Conservation (phyloP, 129 eudicot genomes). For the Tagetes erecta region DNA sequence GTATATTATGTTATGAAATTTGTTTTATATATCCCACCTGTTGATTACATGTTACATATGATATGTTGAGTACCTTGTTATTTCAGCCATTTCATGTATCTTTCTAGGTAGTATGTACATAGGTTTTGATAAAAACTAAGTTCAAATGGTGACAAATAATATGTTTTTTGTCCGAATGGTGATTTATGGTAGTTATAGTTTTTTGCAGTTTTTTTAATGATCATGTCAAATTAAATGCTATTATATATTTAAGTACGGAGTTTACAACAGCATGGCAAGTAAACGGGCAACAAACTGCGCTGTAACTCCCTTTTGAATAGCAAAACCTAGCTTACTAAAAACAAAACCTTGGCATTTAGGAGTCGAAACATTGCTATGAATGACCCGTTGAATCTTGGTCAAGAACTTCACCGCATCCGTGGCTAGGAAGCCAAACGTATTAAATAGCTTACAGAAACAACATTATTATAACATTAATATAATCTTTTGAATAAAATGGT, state of each 20-base stretch:
- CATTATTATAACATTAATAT: not conserved
- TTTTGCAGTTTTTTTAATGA: not conserved
- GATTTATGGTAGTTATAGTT: not conserved
- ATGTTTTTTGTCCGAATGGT: not conserved
- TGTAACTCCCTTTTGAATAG: too few species aligned
- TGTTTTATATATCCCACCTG: constrained; percentile 8
- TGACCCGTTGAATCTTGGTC: too few species aligned
- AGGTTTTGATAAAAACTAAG: constrained; percentile 15
- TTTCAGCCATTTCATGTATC: constrained; percentile 11
- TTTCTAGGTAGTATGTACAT: not conserved
- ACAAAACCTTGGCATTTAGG: too few species aligned
- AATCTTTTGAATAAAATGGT: not conserved
- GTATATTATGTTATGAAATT: constrained; percentile 14
- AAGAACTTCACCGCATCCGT: too few species aligned
- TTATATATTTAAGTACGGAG: not conserved
- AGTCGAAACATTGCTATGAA: too few species aligned
- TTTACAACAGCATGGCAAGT: not conserved
- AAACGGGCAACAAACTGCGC: too few species aligned
- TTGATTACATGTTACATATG: not conserved
- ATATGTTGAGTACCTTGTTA: constrained; percentile 19
- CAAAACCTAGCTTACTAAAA: too few species aligned
- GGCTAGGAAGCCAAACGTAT: too few species aligned
- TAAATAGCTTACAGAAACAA: not conserved
- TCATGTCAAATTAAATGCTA: not conserved
- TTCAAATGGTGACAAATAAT: not conserved